Evolutionary conservation across 2,329 filamentous ascomycete species (phyloP), one percentile per base, ranked within the genome.

Genomic region (Fusarium euwallaceae): DNA sequence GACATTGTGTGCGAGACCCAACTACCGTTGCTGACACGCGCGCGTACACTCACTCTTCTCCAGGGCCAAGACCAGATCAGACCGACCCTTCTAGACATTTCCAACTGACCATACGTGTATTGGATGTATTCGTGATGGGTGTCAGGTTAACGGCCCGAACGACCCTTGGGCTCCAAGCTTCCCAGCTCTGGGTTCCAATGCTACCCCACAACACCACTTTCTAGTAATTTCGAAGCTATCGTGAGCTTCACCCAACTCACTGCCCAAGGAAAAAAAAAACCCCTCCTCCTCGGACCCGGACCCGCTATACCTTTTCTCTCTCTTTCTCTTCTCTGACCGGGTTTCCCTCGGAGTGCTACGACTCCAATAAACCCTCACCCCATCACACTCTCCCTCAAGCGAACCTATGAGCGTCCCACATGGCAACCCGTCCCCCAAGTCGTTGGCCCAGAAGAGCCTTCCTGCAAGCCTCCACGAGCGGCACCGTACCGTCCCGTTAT

Each of bases 141-240:
- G 43, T 53, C 61, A 63, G 17, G 36, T 48, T 36, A 63, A 63
- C 55, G 55, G 51, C 48, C 55, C 63, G 43, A 61, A 61, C 39
- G 20, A 59, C 20, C 41, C 27, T 45, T 45, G 29, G 32, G 39
- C 17, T 56, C 58, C 66, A 48, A 61, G 67, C 64, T 72, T 43
- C 58, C 62, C 48, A 61, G 67, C 69, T 75, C 53, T 20, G 43
- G 22, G 32, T 56, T 71, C 41, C 56, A 55, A 59, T 73, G 51
- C 51, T 76, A 78, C 77, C 74, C 73, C 77, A 78, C 76, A 79
- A 74, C 77, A 78, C 72, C 77, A 78, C 69, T 66, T 68, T 66
- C 61, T 70, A 69, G 61, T 58, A 22, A 62, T 55, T 72, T 67
- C 66, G 51, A 78, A 71, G 66, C 70, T 64, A 79, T 78, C 74